These are phyloP conservation scores for Colletotrichum musicola DNA, from an alignment of 2,329 filamentous ascomycete genomes.

Conservation along the genomic window DNA sequence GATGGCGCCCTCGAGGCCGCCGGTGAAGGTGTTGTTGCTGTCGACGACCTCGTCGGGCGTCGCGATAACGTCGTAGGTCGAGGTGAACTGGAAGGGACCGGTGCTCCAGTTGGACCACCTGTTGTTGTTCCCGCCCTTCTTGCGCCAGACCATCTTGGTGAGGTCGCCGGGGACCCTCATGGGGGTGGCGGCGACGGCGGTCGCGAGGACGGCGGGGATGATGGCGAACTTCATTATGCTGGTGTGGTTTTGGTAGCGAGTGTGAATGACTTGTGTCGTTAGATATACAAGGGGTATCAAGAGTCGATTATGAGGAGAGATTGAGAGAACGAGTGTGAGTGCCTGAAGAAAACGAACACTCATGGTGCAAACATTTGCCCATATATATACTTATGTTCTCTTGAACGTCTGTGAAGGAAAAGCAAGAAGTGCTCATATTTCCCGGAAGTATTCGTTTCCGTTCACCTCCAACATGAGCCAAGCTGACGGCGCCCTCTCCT, in stretches of 20 bases:
- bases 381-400: neutral
- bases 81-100: conserved; percentile 58
- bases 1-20: conserved; percentile 57
- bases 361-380: neutral
- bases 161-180: conserved; percentile 18
- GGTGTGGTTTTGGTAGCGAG: neutral
- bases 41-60: conserved; percentile 64
- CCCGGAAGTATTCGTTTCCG: conserved; percentile 1
- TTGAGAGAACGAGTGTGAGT: neutral
- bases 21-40: conserved; percentile 50
- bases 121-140: conserved; percentile 38
- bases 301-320: neutral
- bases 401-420: neutral
- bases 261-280: neutral
- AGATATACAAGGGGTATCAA: neutral
- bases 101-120: conserved; percentile 21
- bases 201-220: conserved; percentile 17
- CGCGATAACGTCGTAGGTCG: conserved; percentile 60
- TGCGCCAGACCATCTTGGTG: conserved; percentile 28
- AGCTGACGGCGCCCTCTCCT: neutral
- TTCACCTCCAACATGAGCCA: conserved; percentile 3
- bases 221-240: conserved; percentile 29
- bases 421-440: neutral
- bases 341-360: neutral
- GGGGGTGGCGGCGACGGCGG: conserved; percentile 21